phyloP scores from a whole-genome alignment of 2,329 filamentous ascomycete genomes.

The Botrytis porri region DNA sequence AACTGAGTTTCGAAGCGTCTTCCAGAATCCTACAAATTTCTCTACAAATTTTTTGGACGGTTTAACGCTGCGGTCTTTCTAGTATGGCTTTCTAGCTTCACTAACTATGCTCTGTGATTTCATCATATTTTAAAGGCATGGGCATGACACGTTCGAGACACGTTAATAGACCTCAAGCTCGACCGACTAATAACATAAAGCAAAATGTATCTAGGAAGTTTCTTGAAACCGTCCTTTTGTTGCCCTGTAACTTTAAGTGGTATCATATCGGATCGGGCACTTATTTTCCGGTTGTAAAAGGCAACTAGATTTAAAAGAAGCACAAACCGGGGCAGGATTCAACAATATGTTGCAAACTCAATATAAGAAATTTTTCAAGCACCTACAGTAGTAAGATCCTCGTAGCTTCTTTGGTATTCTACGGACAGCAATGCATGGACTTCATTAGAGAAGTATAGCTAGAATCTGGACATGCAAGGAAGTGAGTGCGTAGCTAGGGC shows the following conservation, averaged over 20 bases:
- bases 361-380: neutral
- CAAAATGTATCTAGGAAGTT: neutral
- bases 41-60: neutral
- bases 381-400: conserved; percentile 1
- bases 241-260: neutral
- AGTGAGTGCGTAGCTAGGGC: neutral
- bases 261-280: neutral
- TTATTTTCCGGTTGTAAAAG: neutral
- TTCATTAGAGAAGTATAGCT: no score
- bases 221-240: neutral
- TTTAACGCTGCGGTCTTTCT: neutral
- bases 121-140: neutral
- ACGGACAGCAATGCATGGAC: neutral
- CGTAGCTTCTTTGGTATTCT: neutral
- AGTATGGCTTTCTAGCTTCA: neutral
- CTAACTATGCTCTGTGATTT: neutral
- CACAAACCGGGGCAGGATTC: neutral
- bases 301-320: neutral
- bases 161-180: neutral
- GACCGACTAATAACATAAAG: neutral
- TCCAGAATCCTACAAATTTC: neutral
- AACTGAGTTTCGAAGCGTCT: neutral
- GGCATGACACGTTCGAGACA: neutral
- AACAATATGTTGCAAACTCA: neutral
- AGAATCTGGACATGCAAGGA: neutral